These are phyloP conservation scores for Paramecium caudatum DNA, from an alignment of 73 alveolate genomes.

Conservation along the genomic window DNA sequence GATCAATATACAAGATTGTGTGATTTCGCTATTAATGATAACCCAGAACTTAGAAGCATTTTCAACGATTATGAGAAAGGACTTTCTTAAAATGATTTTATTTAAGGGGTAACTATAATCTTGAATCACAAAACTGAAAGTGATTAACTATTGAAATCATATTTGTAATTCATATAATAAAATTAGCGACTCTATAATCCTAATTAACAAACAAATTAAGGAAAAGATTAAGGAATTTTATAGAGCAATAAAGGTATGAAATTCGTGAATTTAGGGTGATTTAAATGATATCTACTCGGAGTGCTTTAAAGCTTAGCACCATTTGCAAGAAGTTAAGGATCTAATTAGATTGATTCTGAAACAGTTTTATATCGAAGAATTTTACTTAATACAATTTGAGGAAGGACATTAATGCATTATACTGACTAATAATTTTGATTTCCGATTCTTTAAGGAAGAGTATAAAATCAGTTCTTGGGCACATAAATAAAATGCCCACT, in stretches of 20 bases:
- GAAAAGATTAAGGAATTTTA: slow-evolving; percentile 14
- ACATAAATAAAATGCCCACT: background rate
- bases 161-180: background rate
- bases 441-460: slow-evolving; percentile 7
- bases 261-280: background rate
- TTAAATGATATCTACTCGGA: slow-evolving; percentile 9
- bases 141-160: background rate
- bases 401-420: slow-evolving; percentile 55
- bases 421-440: slow-evolving; percentile 25
- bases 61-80: slow-evolving; percentile 40
- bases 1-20: slow-evolving; percentile 23
- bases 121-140: background rate
- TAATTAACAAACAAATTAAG: background rate
- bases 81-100: slow-evolving; percentile 35
- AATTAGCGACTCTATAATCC: slow-evolving; percentile 1
- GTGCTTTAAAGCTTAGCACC: background rate
- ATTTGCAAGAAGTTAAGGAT: slow-evolving; percentile 14
- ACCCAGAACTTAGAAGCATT: background rate
- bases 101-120: slow-evolving; percentile 10
- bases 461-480: slow-evolving; percentile 40
- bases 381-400: slow-evolving; percentile 20
- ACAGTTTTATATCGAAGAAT: background rate
- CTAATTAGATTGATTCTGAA: background rate
- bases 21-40: slow-evolving; percentile 31
- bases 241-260: slow-evolving; percentile 28